Base-by-base conservation (phyloP, 768 basidiomycete species). In the Xanthoconium stramineum region DNA sequence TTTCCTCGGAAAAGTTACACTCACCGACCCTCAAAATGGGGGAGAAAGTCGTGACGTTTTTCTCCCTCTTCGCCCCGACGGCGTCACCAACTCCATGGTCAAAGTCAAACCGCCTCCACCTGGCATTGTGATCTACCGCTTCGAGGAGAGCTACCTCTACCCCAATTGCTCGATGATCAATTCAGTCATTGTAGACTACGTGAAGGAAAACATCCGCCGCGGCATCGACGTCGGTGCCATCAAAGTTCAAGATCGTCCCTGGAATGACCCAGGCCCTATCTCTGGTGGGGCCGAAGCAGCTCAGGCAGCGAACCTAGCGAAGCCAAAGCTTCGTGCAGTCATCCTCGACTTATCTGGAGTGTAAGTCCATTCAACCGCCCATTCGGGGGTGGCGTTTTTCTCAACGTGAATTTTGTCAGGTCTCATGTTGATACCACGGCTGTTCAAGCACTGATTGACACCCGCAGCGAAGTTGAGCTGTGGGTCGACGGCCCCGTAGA, bases 351-450 rank as follows among this genome's bases (percentile, higher is more conserved):
- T 98, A 66, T 85, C 92, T 33, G 75, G 83, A 35, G 88, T 95
- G 83, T 89, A 67, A 69, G 67, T 9, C 38, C 10, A 14, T 38
- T n/a, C 2, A 1, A 32, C 32, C 38, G 39, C 19, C 2, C 14
- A 36, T 40, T 47, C 12, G 36, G 36, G 44, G 13, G 37, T 5
- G 15, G 20, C 12, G 3, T 42, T 53, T 53, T 44, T 52, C 24
- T 58, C 51, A 33, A 57, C 48, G 15, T 29, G 10, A 0, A n/a
- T 48, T 52, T 35, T 35, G 47, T 15, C 69, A 91, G 89, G 55
- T 86, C 84, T 45, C 89, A 98, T 60, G 80, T 98, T 42, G 97
- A 99, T 65, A 91, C 91, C 8, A 98, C 97, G 2, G 88, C 89
- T 24, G 80, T 93, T 1, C 97, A 98, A 72, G 83, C 92, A 35